These are phyloP conservation scores for Pyrus bretschneideri DNA, from an alignment of 306 rosid genomes.

Conservation along the genomic window DNA sequence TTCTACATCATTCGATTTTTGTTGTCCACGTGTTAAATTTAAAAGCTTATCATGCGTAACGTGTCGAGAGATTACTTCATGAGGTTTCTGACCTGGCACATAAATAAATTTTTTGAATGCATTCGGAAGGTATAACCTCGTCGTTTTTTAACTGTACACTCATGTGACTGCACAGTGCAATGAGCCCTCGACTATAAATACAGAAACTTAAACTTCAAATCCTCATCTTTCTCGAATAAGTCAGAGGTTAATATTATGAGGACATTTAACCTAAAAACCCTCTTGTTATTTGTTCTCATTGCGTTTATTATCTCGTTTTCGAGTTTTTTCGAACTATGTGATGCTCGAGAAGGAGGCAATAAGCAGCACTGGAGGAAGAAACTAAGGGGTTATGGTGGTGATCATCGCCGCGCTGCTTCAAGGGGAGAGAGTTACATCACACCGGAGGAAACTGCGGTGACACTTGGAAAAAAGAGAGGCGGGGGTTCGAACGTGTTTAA, in stretches of 20 bases:
- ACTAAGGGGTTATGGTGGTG: not conserved
- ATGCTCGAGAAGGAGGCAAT: slow-evolving; percentile 30
- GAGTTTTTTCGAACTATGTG: slow-evolving; percentile 28
- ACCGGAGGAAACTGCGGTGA: not conserved
- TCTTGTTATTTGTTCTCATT: slow-evolving; percentile 25
- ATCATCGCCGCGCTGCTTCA: not conserved
- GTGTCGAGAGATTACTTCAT: too few relatives aligned
- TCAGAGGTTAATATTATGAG: slow-evolving; percentile 9
- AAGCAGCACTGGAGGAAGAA: slow-evolving; percentile 21
- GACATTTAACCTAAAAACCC: slow-evolving; percentile 15
- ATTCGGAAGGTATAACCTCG: not conserved
- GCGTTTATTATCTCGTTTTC: slow-evolving; percentile 20
- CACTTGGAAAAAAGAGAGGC: not conserved
- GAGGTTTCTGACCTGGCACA: too few relatives aligned
- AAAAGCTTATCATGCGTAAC: accelerated
- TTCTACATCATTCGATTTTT: too few relatives aligned
- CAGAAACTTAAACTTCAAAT: not conserved
- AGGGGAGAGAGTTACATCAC: not conserved
- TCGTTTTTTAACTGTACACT: slow-evolving; percentile 27
- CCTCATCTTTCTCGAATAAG: not conserved
- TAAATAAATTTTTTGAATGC: not conserved
- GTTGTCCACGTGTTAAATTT: too few relatives aligned
- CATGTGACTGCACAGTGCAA: slow-evolving; percentile 38
- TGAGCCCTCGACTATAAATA: slow-evolving; percentile 24
- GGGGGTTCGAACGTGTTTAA: slow-evolving; percentile 33